Evolutionary conservation across 2,329 filamentous ascomycete genomes (phyloP), one percentile per base, ranked within the genome.

Genomic region (Chaetoscypha palmicola): DNA sequence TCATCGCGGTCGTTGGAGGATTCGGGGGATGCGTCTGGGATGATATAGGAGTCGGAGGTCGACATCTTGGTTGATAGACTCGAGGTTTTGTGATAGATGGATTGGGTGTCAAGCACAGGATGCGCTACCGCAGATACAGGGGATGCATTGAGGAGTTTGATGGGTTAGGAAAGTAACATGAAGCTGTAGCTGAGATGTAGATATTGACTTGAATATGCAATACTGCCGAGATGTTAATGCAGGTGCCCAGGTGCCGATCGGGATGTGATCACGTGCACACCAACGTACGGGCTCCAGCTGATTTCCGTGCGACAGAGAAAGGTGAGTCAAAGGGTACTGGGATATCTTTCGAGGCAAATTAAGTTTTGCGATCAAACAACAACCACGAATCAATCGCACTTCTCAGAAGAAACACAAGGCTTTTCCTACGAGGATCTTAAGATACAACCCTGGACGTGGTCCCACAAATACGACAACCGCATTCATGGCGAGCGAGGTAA

Each of bases 1-100:
- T 81, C 77, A 53, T 78, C 74, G 43, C 72, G 67, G 45, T 79
- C 73, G 66, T 59, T 76, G 38, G 70, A 68, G 71, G 49, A 75
- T 73, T 51, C 72, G 67, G 62, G 68, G 63, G 43, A 61, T 48
- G 41, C 67, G 47, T 65, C 60, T 54, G 62, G 49, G 42, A 56
- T 47, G 51, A 58, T 53, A 52, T 58, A 55, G 41, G 54, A 54
- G 44, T 53, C 43, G 36, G 53, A 59, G 14, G 55, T 51, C 36
- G 58, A 60, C 58, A 60, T 61, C 14, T 38, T 56, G 43, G 23
- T 22, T n/a, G n/a, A 32, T 40, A 22, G 24, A 7, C 7, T 28
- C 24, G 24, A 28, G 24, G 24, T 17, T 4, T 21, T 19, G 30
- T 10, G 38, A 14, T 8, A 14, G 21, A 20, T 37, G n/a, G 9